Evolutionary conservation across 192 early-diverging fungal genomes (phyloP).

Genomic region (Linnemannia exigua): DNA sequence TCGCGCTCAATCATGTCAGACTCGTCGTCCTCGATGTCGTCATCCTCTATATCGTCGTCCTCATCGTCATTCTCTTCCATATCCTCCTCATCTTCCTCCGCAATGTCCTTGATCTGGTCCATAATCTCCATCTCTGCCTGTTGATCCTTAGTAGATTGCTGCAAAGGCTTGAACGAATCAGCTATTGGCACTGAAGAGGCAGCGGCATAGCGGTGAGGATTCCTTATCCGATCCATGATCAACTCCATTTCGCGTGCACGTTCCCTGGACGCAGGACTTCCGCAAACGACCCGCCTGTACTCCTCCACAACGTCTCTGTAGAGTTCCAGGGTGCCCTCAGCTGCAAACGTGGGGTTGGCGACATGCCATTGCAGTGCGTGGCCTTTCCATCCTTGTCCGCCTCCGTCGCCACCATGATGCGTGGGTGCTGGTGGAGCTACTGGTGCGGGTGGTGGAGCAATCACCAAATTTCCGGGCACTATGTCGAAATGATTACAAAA

Average conservation of each 20-base stretch:
- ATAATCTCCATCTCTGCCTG: background rate
- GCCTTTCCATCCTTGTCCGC: slow-evolving; percentile 53
- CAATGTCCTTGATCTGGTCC: slow-evolving; percentile 10
- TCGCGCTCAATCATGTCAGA: slow-evolving; percentile 14
- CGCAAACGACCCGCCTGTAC: slow-evolving; percentile 44
- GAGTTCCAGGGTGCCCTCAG: slow-evolving; percentile 50
- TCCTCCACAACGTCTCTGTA: slow-evolving; percentile 51
- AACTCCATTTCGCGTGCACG: slow-evolving; percentile 33
- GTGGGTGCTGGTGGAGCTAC: slow-evolving; percentile 18
- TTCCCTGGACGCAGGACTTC: slow-evolving; percentile 32
- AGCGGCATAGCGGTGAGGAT: slow-evolving; percentile 35
- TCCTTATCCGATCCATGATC: slow-evolving; percentile 47
- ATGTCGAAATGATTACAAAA: background rate
- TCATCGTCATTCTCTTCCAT: slow-evolving; percentile 23
- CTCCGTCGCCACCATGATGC: slow-evolving; percentile 37
- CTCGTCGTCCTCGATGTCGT: background rate
- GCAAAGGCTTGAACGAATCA: background rate
- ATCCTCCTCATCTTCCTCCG: slow-evolving; percentile 19
- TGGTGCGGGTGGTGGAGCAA: slow-evolving; percentile 43
- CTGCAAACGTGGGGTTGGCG: slow-evolving; percentile 55
- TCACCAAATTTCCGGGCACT: slow-evolving; percentile 25
- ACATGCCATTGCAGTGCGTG: slow-evolving; percentile 55
- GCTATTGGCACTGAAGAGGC: background rate
- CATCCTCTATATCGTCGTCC: background rate
- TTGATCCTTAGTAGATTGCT: background rate